Percentiles rank a stretch among this genome's conserved stretches.
Conservation (phyloP, 2,329 filamentous ascomycete genomes). For the Aureobasidium sp. region DNA sequence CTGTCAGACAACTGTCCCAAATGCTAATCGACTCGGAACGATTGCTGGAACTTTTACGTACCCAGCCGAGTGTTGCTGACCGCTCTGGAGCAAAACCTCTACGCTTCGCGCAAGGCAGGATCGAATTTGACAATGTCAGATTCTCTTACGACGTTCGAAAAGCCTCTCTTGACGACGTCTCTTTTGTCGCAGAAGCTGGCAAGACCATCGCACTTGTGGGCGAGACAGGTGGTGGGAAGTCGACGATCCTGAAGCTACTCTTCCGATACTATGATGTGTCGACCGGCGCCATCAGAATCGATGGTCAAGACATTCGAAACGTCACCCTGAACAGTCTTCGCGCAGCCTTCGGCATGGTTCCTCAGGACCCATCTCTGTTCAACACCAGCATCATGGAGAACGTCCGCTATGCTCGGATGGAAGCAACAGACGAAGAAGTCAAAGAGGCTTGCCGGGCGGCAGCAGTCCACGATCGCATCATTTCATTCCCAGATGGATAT, state of each 20-base stretch:
- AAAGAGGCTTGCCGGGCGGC: slow-evolving; percentile 53
- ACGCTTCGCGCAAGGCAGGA: slow-evolving; percentile 38
- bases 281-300: slow-evolving; percentile 47
- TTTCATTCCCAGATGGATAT: slow-evolving; percentile 57
- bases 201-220: slow-evolving; percentile 54
- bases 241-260: slow-evolving; percentile 53
- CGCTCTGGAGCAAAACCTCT: slow-evolving; percentile 39
- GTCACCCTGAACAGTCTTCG: slow-evolving; percentile 52
- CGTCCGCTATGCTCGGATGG: slow-evolving; percentile 52
- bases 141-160: slow-evolving; percentile 51
- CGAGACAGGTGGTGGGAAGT: slow-evolving; percentile 56
- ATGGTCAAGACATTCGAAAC: slow-evolving; percentile 52
- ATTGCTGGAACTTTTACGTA: slow-evolving; percentile 49
- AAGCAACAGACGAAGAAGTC: slow-evolving; percentile 54
- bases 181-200: slow-evolving; percentile 42
- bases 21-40: slow-evolving; percentile 59
- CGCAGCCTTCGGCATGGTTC: slow-evolving; percentile 53
- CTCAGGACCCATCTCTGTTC: slow-evolving; percentile 57
- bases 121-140: slow-evolving; percentile 47
- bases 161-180: slow-evolving; percentile 42
- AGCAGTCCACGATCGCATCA: slow-evolving; percentile 57
- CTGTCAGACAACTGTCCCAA: slow-evolving; percentile 40
- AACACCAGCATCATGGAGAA: slow-evolving; percentile 58
- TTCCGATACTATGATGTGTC: slow-evolving; percentile 54
- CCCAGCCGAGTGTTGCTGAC: slow-evolving; percentile 48